Base-by-base conservation (phyloP, 768 basidiomycete species). In the Boletus huronensis region DNA sequence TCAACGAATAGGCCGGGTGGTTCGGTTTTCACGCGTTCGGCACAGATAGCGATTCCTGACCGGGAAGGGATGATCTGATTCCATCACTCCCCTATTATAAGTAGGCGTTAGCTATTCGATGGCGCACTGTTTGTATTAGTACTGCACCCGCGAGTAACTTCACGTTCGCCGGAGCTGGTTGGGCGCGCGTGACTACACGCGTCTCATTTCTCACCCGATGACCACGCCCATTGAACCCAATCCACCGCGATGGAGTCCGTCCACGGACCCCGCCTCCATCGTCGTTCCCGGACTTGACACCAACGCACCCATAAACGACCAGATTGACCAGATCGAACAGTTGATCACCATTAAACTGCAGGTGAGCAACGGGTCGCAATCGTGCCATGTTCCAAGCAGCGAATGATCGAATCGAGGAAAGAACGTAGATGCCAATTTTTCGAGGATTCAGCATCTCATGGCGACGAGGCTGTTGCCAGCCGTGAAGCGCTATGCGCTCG, bases 311-410 rank as follows among this genome's bases (percentile, higher is more conserved):
- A 74, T 84, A 25, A 80, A 80, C 55, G 92, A 87, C 64, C 94
- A 97, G 74, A 87, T 93, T 50, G 93, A 96, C 64, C 91, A 95
- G 71, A 92, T 97, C 54, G 95, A 98, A 71, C 95, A 97, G 67
- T 79, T 95, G 64, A 95, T 96, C 57, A 94, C 95, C 9, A 79
- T 94, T 49, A 88, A 93, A 60, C 77, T 98, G 11, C 94, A 95
- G 81, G 92, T 88, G 52, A 59, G 68, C 35, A 38, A 16, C 35
- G 6, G 35, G n/a, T 43, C 44, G 14, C 35, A 17, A 17, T 14
- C 29, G 8, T 21, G 25, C n/a, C 38, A 10, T 29, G 35, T 57
- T 52, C 52, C 52, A 46, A 38, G 50, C 45, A 36, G 39, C 52
- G 50, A 51, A 59, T 59, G 60, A 58, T 60, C 40, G 39, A 21